Percentiles rank a stretch among this genome's conserved stretches.
Conservation (phyloP, 1,139 yeast genomes). For the Candida dubliniensis region DNA sequence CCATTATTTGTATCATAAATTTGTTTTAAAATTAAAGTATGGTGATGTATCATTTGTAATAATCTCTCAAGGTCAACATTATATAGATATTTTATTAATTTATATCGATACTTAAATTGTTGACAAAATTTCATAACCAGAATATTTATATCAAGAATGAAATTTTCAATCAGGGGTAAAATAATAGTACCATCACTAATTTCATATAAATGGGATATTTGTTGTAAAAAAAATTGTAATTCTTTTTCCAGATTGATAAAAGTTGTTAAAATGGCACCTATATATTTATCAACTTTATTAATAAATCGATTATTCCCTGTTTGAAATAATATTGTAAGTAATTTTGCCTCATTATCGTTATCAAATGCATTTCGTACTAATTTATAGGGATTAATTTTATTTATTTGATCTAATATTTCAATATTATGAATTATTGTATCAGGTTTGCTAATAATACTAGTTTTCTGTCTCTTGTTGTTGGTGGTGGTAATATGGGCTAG, state of each 20-base stretch:
- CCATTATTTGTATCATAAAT: not conserved
- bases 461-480: not conserved
- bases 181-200: constrained; percentile 11
- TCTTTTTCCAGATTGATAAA: constrained; percentile 1
- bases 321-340: constrained; percentile 7
- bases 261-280: constrained; percentile 4
- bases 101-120: constrained; percentile 3
- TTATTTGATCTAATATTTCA: constrained; percentile 3
- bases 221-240: constrained; percentile 1
- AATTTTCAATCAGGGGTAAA: constrained; percentile 9
- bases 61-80: constrained; percentile 1
- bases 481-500: too few species aligned
- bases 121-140: not conserved
- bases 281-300: constrained; percentile 6
- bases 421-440: not conserved
- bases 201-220: constrained; percentile 6
- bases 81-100: constrained; percentile 3
- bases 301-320: constrained; percentile 6
- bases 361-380: constrained; percentile 7
- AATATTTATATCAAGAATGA: not conserved
- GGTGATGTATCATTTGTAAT: constrained; percentile 4
- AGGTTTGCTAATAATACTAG: not conserved
- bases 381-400: constrained; percentile 10
- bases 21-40: not conserved
- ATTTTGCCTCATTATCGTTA: constrained; percentile 5